Evolutionary conservation across 169 alveolate species (phyloP).

Genomic region (Plasmodium reichenowi): DNA sequence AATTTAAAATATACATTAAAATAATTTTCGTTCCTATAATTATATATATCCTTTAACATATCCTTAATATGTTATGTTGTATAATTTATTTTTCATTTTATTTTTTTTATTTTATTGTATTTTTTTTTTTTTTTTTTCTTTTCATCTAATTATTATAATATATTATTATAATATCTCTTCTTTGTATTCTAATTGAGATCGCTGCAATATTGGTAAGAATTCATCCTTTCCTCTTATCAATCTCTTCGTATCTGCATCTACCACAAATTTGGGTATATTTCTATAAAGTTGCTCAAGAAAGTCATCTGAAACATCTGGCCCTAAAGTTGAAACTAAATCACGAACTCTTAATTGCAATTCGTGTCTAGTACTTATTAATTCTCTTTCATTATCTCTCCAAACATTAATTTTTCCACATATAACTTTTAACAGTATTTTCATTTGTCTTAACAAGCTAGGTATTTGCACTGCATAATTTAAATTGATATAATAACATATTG

Average conservation of each 20-base stretch:
- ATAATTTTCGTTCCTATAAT: neutral
- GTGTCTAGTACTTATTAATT: constrained; percentile 88
- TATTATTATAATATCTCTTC: constrained; percentile 82
- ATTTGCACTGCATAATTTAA: constrained; percentile 83
- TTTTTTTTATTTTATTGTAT: constrained; percentile 27
- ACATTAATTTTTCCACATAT: constrained; percentile 87
- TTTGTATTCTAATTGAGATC: constrained; percentile 78
- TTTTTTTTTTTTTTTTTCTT: constrained; percentile 37
- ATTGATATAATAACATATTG: constrained; percentile 84
- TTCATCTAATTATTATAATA: neutral
- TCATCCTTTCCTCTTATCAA: constrained; percentile 81
- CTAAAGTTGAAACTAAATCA: constrained; percentile 85
- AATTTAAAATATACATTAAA: too few relatives aligned
- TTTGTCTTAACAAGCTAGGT: constrained; percentile 84
- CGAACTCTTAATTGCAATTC: constrained; percentile 89
- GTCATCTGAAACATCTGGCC: constrained; percentile 87
- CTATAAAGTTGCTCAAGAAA: constrained; percentile 86
- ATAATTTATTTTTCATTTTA: constrained; percentile 31
- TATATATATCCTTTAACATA: neutral
- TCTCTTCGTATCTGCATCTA: constrained; percentile 85
- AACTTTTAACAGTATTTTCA: constrained; percentile 80
- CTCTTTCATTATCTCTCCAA: constrained; percentile 92
- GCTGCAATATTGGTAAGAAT: constrained; percentile 84
- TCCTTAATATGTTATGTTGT: too few relatives aligned
- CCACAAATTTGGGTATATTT: constrained; percentile 85